Evolutionary conservation across 495 filamentous ascomycete species (phyloP).

Genomic region (Penicillium lagena): DNA sequence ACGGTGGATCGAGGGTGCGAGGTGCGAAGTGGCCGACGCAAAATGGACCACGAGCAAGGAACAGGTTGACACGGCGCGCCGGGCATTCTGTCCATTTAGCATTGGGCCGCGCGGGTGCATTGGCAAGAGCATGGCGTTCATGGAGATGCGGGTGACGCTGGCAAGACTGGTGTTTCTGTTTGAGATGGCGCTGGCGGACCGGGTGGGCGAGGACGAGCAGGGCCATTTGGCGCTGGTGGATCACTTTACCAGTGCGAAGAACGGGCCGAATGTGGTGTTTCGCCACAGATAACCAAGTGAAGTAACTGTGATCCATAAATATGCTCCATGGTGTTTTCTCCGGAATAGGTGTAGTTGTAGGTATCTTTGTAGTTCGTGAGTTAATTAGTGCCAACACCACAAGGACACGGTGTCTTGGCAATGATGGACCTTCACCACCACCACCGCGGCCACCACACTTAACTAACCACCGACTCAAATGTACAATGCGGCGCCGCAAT

Average conservation of each 20-base stretch:
- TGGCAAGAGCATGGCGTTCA: conserved; percentile 50
- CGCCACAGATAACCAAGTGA: neutral
- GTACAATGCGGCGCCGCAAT: conserved; percentile 7
- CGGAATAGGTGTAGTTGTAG: too few species aligned
- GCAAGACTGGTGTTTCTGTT: conserved; percentile 44
- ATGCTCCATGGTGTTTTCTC: too few species aligned
- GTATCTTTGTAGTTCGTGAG: too few species aligned
- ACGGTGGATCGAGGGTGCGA: conserved; percentile 46
- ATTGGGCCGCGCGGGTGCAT: conserved; percentile 52
- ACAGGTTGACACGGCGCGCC: conserved; percentile 31
- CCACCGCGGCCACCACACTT: neutral
- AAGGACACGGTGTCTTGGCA: conserved; percentile 29
- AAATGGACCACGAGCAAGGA: conserved; percentile 30
- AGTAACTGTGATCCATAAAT: neutral
- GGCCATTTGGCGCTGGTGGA: conserved; percentile 41
- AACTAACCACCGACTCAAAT: neutral
- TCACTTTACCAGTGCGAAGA: conserved; percentile 42
- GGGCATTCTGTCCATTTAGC: conserved; percentile 51
- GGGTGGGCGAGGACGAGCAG: conserved; percentile 29
- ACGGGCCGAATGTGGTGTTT: conserved; percentile 38
- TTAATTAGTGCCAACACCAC: too few species aligned
- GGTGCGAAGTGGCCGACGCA: conserved; percentile 10
- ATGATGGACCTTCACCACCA: neutral
- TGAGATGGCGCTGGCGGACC: conserved; percentile 37
- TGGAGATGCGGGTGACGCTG: conserved; percentile 47